Conservation (phyloP, 768 basidiomycete genomes). For the Leucosporidium scottii region DNA sequence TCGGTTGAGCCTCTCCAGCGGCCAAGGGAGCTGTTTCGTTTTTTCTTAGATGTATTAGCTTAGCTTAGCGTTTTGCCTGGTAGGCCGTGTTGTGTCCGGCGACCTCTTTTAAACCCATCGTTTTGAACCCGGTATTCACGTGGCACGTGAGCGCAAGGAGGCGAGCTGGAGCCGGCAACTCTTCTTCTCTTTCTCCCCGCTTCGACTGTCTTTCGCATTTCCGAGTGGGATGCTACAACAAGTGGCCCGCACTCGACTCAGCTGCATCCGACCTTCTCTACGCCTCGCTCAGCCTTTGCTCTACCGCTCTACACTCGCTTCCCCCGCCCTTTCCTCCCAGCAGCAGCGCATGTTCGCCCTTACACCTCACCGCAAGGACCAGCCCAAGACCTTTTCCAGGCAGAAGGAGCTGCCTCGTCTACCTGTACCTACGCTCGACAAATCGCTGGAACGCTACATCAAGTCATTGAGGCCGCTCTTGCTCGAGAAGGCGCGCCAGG, state of each 20-base stretch:
- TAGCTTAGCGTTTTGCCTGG: neutral
- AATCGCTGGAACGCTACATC: conserved; percentile 70
- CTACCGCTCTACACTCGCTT: neutral
- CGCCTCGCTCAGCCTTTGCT: neutral
- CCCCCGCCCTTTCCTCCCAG: neutral
- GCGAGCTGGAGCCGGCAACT: too few species aligned
- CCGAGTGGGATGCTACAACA: neutral
- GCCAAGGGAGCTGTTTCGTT: neutral
- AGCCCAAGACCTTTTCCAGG: conserved; percentile 41
- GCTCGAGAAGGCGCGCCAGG: conserved; percentile 61
- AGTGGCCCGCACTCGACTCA: neutral
- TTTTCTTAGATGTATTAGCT: neutral
- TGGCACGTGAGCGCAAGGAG: too few species aligned
- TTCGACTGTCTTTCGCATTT: too few species aligned
- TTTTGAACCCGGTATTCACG: too few species aligned
- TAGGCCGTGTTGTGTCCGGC: too few species aligned
- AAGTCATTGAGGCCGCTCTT: conserved; percentile 71
- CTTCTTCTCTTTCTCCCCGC: too few species aligned
- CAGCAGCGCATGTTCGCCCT: conserved; percentile 39
- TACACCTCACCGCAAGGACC: conserved; percentile 29
- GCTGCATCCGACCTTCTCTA: neutral
- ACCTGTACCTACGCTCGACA: conserved; percentile 70
- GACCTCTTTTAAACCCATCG: too few species aligned
- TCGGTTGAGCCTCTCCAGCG: neutral
- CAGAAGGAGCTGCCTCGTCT: conserved; percentile 56